Conservation (phyloP, 306 rosid genomes). For the Vachellia pachyceras region DNA sequence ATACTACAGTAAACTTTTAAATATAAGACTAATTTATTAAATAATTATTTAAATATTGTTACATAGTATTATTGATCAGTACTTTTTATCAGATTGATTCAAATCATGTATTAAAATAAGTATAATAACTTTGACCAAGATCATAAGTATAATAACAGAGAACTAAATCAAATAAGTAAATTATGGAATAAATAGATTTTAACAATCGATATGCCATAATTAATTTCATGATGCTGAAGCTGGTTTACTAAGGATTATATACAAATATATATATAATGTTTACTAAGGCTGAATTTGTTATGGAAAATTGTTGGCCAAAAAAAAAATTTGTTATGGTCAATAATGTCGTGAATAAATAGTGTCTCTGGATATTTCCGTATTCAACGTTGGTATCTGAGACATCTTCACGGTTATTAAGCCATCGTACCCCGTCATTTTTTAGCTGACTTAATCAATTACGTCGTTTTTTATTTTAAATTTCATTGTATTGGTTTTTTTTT, state of each 20-base stretch:
- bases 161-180: neutral
- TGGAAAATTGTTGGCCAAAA: too few relatives aligned
- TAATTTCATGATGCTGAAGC: neutral
- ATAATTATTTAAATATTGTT: neutral
- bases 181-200: neutral
- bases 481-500: too few relatives aligned
- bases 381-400: neutral
- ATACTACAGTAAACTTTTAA: neutral
- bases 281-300: too few relatives aligned
- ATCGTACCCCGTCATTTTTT: slow-evolving; percentile 43
- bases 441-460: neutral
- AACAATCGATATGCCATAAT: neutral
- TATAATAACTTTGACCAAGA: too few relatives aligned
- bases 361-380: neutral
- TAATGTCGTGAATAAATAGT: slow-evolving; percentile 48
- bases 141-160: too few relatives aligned
- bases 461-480: neutral
- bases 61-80: too few relatives aligned
- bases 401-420: neutral
- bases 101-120: neutral
- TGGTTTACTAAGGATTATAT: slow-evolving; percentile 9
- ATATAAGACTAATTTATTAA: neutral
- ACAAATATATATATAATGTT: too few relatives aligned
- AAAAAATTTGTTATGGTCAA: slow-evolving; percentile 45
- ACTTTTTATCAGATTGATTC: neutral